Percentiles rank a stretch among this genome's conserved stretches.
phyloP scores from a whole-genome alignment of 306 rosid species.

The Dryas alaskensis region DNA sequence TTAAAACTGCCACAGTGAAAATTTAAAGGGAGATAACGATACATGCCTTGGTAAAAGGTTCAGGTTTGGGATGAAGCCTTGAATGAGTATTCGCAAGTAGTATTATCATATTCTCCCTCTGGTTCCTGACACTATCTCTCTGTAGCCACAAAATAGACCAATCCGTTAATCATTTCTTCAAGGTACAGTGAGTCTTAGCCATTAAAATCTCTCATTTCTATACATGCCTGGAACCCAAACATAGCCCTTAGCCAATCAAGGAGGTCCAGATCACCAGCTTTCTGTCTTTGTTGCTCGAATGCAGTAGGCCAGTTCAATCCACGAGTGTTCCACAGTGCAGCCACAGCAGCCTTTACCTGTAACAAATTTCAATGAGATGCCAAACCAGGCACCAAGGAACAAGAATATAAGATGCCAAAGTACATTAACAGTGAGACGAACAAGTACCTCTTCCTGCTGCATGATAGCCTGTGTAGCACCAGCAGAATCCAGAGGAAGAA shows the following conservation, averaged over 20 bases:
- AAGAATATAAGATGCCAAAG: slow-evolving; percentile 4
- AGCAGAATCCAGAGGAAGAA: slow-evolving; percentile 92
- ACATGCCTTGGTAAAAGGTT: slow-evolving; percentile 88
- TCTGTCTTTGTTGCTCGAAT: slow-evolving; percentile 77
- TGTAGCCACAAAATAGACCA: slow-evolving; percentile 41
- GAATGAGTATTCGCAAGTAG: slow-evolving; percentile 86
- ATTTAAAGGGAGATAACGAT: slow-evolving; percentile 6
- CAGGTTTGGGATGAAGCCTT: slow-evolving; percentile 89
- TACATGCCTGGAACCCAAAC: slow-evolving; percentile 90
- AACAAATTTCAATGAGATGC: slow-evolving; percentile 17
- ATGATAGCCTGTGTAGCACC: slow-evolving; percentile 94
- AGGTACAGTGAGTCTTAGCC: slow-evolving; percentile 4
- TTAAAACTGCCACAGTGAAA: neutral
- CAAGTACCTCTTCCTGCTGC: slow-evolving; percentile 91
- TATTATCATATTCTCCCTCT: slow-evolving; percentile 89
- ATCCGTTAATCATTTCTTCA: slow-evolving; percentile 17
- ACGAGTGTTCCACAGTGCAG: slow-evolving; percentile 71
- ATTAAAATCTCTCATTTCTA: neutral
- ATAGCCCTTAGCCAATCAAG: slow-evolving; percentile 97
- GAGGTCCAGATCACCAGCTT: slow-evolving; percentile 74
- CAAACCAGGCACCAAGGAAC: slow-evolving; percentile 20
- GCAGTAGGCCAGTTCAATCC: slow-evolving; percentile 85
- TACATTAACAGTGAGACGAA: slow-evolving; percentile 9
- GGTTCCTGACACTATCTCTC: slow-evolving; percentile 95
- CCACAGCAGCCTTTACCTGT: slow-evolving; percentile 89